Base-by-base conservation (phyloP, 1,139 yeast species). In the Diutina siamensis region DNA sequence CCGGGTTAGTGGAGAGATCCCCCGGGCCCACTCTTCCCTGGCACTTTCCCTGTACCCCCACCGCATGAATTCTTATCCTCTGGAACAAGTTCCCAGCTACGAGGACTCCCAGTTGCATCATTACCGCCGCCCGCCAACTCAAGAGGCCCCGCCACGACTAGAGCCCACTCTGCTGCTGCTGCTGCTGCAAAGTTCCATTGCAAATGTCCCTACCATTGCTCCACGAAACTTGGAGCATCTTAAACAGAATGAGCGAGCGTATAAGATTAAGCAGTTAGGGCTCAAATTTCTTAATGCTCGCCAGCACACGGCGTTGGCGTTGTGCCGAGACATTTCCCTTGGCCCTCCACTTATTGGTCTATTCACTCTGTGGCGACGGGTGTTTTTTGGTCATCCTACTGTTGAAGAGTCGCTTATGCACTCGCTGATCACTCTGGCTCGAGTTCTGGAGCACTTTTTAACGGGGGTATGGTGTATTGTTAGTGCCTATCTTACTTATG, bases 401-500 rank as follows among this genome's bases (percentile, higher is more conserved):
- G 5, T 15, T 9, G 31, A 21, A 20, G 42, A 38, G 20, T 17
- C 42, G 13, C n/a, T 22, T 5, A 10, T 38, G 5, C 28, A 25
- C 32, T n/a, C 20, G 2, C 25, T 35, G 48, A 44, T 76, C 40
- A 75, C 81, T 1, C 63, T 73, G 3, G 84, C 83, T 1, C 63
- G 85, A 28, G 72, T 81, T 1, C 78, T 86, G 0, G 94, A 83
- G 55, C 83, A 80, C 54, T 70, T 83, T 51, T 63, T 83, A 41
- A 79, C 88, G 4, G 83, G 87, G 0, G 61, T 83, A 15, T 83
- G 94, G 94, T 83, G 97, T 58, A 59, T 84, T 7, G 97, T 92
- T 5, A 78, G 94, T 1, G 88, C 88, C 2, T 87, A 87, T 57
- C 67, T 92, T 48, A 80, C 94, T 12, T 88, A 81, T 60, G 78